Conservation (phyloP, 2,329 filamentous ascomycete genomes). For the Alternaria hordeiaustralica region DNA sequence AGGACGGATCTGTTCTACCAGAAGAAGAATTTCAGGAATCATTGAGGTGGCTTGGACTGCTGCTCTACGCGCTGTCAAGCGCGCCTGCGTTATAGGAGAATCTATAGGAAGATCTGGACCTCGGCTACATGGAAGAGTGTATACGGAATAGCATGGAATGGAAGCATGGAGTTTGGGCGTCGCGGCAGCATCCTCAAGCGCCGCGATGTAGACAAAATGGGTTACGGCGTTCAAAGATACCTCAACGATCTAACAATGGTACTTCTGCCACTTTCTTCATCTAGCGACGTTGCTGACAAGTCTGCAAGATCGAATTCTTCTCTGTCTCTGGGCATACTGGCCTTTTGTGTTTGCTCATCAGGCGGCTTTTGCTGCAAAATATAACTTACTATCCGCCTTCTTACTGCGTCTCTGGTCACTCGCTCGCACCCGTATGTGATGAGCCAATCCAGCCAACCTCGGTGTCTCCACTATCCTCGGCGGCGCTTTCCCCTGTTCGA, state of each 20-base stretch:
- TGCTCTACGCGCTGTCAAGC: neutral
- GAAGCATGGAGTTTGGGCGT: slow-evolving; percentile 3
- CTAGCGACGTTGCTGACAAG: neutral
- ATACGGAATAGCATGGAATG: neutral
- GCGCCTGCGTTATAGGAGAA: neutral
- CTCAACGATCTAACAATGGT: slow-evolving; percentile 2
- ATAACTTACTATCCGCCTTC: neutral
- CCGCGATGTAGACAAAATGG: neutral
- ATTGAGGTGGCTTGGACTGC: slow-evolving; percentile 32
- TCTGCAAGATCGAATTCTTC: neutral
- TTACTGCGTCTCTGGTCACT: neutral
- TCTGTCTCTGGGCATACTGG: neutral
- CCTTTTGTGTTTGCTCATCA: neutral
- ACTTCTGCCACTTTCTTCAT: neutral
- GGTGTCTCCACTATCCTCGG: neutral
- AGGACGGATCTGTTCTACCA: slow-evolving; percentile 88
- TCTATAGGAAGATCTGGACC: neutral
- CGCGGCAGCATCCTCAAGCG: neutral
- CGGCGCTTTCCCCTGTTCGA: neutral
- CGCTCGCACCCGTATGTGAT: neutral
- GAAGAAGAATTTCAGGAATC: slow-evolving; percentile 74
- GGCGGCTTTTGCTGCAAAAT: neutral
- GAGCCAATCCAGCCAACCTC: neutral
- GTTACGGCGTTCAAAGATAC: slow-evolving; percentile 3
- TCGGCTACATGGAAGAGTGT: neutral